These are phyloP conservation scores for Stromatinia cepivora DNA, from an alignment of 2,329 filamentous ascomycete species.

Conservation along the genomic window DNA sequence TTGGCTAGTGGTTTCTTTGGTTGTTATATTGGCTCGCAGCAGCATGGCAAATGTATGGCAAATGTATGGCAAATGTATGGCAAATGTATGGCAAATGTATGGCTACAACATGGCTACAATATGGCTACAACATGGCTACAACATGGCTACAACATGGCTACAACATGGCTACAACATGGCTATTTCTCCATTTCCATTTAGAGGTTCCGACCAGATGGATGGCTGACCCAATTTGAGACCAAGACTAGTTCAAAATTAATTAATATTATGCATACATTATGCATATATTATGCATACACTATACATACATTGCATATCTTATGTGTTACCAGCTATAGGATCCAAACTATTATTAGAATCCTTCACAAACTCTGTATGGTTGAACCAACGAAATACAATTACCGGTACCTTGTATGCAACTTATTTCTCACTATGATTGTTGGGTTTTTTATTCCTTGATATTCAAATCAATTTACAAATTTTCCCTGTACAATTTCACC, in stretches of 20 bases:
- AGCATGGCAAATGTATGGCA: not conserved
- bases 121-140: too few species aligned
- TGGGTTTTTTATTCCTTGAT: not conserved
- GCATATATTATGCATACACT: slow-evolving; percentile 1
- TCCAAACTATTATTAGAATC: slow-evolving; percentile 13
- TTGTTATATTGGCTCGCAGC: not conserved
- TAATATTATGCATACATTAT: not conserved
- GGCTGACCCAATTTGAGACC: slow-evolving; percentile 20
- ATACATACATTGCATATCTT: not conserved
- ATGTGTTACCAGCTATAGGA: not conserved
- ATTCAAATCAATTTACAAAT: not conserved
- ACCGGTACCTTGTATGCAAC: not conserved
- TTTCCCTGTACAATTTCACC: slow-evolving; percentile 16
- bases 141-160: not conserved
- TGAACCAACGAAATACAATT: not conserved
- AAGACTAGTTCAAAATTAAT: not conserved
- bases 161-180: not conserved
- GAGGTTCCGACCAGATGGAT: slow-evolving; percentile 16
- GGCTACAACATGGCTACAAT: not conserved
- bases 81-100: not conserved
- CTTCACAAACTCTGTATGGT: not conserved
- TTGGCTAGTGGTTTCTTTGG: too few species aligned
- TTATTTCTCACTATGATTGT: not conserved
- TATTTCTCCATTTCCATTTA: not conserved
- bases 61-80: too few species aligned